Percentiles rank a stretch among this genome's conserved stretches.
Evolutionary conservation across 441 rosid species (phyloP).

Genomic region (Melastoma candidum): DNA sequence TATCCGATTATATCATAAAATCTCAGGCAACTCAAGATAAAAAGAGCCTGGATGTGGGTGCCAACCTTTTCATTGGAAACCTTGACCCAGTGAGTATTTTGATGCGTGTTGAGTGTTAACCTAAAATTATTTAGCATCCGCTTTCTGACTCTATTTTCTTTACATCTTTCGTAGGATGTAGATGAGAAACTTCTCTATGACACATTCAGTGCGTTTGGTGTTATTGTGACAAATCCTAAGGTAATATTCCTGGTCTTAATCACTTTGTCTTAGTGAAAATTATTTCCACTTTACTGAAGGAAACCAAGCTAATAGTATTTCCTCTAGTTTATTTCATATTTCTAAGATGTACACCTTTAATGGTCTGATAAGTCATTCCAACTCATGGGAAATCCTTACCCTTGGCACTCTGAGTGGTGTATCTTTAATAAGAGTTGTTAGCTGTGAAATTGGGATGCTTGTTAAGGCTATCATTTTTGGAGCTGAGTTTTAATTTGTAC

Average conservation of each 20-base stretch:
- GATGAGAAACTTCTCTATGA: constrained; percentile 91
- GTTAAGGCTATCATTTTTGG: too few species aligned
- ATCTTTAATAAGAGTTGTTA: too few species aligned
- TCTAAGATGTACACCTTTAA: too few species aligned
- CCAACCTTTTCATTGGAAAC: constrained; percentile 90
- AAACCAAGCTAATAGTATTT: background rate
- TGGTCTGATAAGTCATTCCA: too few species aligned
- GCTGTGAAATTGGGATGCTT: too few species aligned
- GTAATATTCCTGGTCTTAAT: constrained; percentile 22
- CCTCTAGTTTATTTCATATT: background rate
- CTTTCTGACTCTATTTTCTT: constrained; percentile 4
- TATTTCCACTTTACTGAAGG: background rate
- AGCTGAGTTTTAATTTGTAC: too few species aligned
- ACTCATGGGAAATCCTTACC: too few species aligned
- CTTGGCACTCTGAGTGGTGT: too few species aligned
- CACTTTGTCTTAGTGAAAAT: too few species aligned
- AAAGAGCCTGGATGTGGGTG: constrained; percentile 95
- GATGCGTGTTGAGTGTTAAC: background rate
- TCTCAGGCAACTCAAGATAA: constrained; percentile 92
- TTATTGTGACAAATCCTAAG: constrained; percentile 89
- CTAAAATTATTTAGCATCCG: background rate
- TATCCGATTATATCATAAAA: constrained; percentile 8
- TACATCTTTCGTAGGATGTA: constrained; percentile 54
- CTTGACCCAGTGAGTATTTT: constrained; percentile 71
- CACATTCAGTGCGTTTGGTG: constrained; percentile 97